Percentiles rank a stretch among this genome's conserved stretches.
Evolutionary conservation across 768 basidiomycete genomes (phyloP).

Genomic region (Sporobolomyces phaffii): DNA sequence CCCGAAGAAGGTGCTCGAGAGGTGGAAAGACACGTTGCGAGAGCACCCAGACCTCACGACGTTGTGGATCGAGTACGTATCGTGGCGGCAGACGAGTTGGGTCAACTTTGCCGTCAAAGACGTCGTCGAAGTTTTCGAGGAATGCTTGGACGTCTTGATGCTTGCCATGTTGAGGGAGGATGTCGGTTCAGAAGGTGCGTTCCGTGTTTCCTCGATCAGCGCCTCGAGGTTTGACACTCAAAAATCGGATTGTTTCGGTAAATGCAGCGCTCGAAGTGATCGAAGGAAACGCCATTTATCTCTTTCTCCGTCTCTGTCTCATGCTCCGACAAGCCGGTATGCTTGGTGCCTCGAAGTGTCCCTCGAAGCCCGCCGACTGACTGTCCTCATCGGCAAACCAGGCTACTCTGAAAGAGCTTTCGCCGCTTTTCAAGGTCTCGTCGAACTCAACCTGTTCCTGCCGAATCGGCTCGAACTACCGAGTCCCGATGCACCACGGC

Average conservation of each 20-base stretch:
- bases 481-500: background rate
- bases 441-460: slow-evolving; percentile 49
- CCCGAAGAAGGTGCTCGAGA: slow-evolving; percentile 40
- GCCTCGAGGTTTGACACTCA: no score
- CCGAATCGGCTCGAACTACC: slow-evolving; percentile 27
- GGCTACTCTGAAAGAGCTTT: slow-evolving; percentile 47
- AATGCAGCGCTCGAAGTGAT: slow-evolving; percentile 34
- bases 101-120: slow-evolving; percentile 43
- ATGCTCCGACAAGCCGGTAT: slow-evolving; percentile 48
- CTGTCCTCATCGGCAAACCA: slow-evolving; percentile 7
- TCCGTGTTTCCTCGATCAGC: no score
- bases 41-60: slow-evolving; percentile 42
- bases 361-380: background rate
- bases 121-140: slow-evolving; percentile 45
- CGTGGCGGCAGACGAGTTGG: slow-evolving; percentile 43
- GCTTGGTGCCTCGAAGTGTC: background rate
- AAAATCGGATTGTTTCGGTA: background rate
- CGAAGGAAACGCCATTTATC: slow-evolving; percentile 48
- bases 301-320: slow-evolving; percentile 45
- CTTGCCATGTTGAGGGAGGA: slow-evolving; percentile 18
- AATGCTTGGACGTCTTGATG: slow-evolving; percentile 41
- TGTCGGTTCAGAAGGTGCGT: slow-evolving; percentile 19
- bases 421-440: slow-evolving; percentile 47
- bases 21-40: slow-evolving; percentile 45
- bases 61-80: slow-evolving; percentile 46